Evolutionary conservation across 2,329 filamentous ascomycete genomes (phyloP).

Genomic region (Curvularia eragrostidis): DNA sequence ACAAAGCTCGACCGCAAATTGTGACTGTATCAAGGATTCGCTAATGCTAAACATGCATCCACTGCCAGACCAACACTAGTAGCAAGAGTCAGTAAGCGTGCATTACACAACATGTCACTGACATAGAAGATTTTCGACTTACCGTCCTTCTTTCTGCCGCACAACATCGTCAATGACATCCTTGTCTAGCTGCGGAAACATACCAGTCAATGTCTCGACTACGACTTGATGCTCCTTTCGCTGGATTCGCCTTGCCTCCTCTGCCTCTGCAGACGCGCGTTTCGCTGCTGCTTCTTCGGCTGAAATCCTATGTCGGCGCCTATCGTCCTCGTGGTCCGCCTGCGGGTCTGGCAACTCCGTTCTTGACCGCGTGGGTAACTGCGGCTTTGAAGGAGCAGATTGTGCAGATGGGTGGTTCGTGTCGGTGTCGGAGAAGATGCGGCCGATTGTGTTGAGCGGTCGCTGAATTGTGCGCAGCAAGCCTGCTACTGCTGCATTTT

Average conservation of each 20-base stretch:
- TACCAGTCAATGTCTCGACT: conserved; percentile 90
- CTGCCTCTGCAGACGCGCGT: conserved; percentile 87
- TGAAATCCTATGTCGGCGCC: conserved; percentile 55
- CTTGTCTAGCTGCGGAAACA: conserved; percentile 95
- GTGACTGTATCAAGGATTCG: conserved; percentile 19
- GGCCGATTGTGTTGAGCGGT: conserved; percentile 87
- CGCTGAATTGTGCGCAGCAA: conserved; percentile 89
- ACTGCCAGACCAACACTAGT: conserved; percentile 22
- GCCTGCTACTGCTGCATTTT: conserved; percentile 78
- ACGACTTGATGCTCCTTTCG: conserved; percentile 86
- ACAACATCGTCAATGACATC: conserved; percentile 98
- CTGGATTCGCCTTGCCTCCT: conserved; percentile 83
- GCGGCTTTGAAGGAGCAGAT: conserved; percentile 58
- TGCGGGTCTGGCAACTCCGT: conserved; percentile 36
- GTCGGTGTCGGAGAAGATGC: conserved; percentile 84
- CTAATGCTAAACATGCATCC: conserved; percentile 24
- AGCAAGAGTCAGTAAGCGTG: background rate
- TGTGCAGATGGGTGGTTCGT: conserved; percentile 39
- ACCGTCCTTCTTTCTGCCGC: conserved; percentile 92
- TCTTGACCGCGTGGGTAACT: conserved; percentile 53
- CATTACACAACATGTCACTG: background rate
- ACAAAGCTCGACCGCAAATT: background rate
- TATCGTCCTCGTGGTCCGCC: conserved; percentile 37
- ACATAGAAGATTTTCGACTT: conserved; percentile 50
- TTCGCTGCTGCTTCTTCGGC: conserved; percentile 88